phyloP scores from a whole-genome alignment of 345 rosid species.

The Turnera subulata region DNA sequence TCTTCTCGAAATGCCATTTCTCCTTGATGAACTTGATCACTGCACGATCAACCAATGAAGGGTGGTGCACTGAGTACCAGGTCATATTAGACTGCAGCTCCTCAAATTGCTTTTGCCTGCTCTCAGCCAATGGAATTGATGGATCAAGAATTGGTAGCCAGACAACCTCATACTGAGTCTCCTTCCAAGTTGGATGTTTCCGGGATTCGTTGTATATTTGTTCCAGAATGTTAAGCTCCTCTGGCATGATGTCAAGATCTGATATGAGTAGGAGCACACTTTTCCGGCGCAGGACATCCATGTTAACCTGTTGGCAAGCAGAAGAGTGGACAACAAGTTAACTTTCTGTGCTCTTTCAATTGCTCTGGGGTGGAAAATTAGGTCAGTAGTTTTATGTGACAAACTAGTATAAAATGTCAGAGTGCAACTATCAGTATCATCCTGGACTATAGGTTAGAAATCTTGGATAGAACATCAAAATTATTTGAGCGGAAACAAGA shows the following conservation, averaged over 20 bases:
- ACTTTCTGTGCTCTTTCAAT: neutral
- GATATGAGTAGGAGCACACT: slow-evolving; percentile 26
- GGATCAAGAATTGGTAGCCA: slow-evolving; percentile 23
- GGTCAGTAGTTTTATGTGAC: too few species aligned
- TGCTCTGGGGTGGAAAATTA: too few species aligned
- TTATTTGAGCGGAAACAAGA: slow-evolving; percentile 1
- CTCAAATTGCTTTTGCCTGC: slow-evolving; percentile 8
- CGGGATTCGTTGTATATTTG: slow-evolving; percentile 20
- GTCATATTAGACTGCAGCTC: slow-evolving; percentile 18
- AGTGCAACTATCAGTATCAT: too few species aligned
- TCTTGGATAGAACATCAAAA: neutral
- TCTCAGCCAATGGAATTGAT: slow-evolving; percentile 3
- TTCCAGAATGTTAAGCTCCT: slow-evolving; percentile 21
- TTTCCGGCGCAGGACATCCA: slow-evolving; percentile 25
- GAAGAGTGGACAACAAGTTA: neutral
- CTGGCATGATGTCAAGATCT: slow-evolving; percentile 20
- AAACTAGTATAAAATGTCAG: too few species aligned
- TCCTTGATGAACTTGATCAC: slow-evolving; percentile 45
- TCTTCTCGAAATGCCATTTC: slow-evolving; percentile 74
- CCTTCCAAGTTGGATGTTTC: slow-evolving; percentile 19
- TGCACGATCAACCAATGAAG: slow-evolving; percentile 12
- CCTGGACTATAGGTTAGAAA: too few species aligned
- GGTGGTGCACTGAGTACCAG: slow-evolving; percentile 19
- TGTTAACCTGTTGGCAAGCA: slow-evolving; percentile 12
- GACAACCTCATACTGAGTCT: slow-evolving; percentile 22